phyloP scores from a whole-genome alignment of 495 filamentous ascomycete genomes.

The Antarctomyces pellizariae region DNA sequence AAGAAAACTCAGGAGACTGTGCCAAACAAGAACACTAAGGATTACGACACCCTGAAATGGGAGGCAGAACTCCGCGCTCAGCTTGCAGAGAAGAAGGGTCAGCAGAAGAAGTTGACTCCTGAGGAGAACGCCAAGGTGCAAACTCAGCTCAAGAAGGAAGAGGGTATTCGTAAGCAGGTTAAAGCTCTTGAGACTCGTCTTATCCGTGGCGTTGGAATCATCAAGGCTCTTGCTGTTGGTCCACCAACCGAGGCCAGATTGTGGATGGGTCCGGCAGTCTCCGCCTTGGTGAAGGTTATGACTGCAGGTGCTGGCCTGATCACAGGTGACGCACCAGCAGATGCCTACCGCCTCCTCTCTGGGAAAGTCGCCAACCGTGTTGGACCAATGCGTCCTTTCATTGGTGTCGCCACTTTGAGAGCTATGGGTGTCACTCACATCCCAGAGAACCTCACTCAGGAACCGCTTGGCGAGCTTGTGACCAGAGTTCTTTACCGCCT shows the following conservation, averaged over 20 bases:
- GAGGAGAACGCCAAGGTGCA: constrained; percentile 83
- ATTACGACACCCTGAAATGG: constrained; percentile 93
- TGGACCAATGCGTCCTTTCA: constrained; percentile 49
- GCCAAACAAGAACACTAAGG: constrained; percentile 62
- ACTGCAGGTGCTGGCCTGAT: constrained; percentile 60
- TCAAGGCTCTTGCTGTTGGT: constrained; percentile 56
- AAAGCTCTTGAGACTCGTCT: constrained; percentile 41
- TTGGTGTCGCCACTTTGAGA: constrained; percentile 70
- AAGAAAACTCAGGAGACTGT: constrained; percentile 42
- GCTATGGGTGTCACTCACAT: constrained; percentile 49
- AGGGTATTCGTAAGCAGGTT: constrained; percentile 47
- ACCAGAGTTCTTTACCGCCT: constrained; percentile 80
- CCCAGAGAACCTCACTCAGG: constrained; percentile 42
- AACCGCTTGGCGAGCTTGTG: constrained; percentile 64
- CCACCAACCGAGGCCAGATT: constrained; percentile 62
- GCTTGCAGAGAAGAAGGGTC: constrained; percentile 75
- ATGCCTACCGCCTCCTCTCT: constrained; percentile 53
- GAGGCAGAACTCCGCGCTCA: constrained; percentile 79
- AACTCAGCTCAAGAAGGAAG: constrained; percentile 71
- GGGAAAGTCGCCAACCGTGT: constrained; percentile 53
- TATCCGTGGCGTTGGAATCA: constrained; percentile 59
- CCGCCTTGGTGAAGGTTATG: constrained; percentile 42
- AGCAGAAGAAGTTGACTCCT: constrained; percentile 68
- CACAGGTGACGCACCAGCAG: constrained; percentile 53
- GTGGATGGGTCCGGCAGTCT: constrained; percentile 67